Evolutionary conservation across 176 grass and related monocot genomes (phyloP), one percentile per base, ranked within the genome.

Genomic region (Hyparrhenia diplandra): DNA sequence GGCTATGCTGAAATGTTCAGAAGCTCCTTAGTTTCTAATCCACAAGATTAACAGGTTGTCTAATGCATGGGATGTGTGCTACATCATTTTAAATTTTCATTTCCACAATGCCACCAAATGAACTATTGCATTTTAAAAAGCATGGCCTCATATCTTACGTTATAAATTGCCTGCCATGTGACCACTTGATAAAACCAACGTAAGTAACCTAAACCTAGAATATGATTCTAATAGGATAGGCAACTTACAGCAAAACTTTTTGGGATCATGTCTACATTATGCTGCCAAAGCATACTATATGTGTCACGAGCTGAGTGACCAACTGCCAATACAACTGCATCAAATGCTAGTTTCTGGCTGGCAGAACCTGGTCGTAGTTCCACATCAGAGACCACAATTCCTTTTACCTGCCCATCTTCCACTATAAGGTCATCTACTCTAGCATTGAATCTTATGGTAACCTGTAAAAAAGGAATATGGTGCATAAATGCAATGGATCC

Each of bases 291-390:
- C 95, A 98, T 95, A 69, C 70, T 77, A 45, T 98, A 98, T 66
- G 91, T 85, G 81, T 97, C 95, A 42, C 92, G 88, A 76, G 95
- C 95, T 43, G 95, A 98, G 82, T 98, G 95, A 34, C 95, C 95
- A 77, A 95, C 82, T 83, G 95, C 95, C 78, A 98, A 75, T 79
- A 98, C 84, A 82, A 98, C 95, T 32, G 88, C 92, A 86, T 98
- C 95, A 55, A 82, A 94, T 83, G 84, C 68, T 86, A 98, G 79
- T 42, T 89, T 87, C 42, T 92, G 66, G 73, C 84, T 76, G 54
- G 75, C 79, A 93, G 79, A 86, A 90, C 75, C 90, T 49, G 73
- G 84, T 60, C 64, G 86, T 70, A 73, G 67, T 84, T 75, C 81
- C 64, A 88, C 57, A 82, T 89, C 84, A 80, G 89, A 93, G 67